Evolutionary conservation across 257 asterid genomes (phyloP), one percentile per base, ranked within the genome.

Genomic region (Lavandula angustifolia): DNA sequence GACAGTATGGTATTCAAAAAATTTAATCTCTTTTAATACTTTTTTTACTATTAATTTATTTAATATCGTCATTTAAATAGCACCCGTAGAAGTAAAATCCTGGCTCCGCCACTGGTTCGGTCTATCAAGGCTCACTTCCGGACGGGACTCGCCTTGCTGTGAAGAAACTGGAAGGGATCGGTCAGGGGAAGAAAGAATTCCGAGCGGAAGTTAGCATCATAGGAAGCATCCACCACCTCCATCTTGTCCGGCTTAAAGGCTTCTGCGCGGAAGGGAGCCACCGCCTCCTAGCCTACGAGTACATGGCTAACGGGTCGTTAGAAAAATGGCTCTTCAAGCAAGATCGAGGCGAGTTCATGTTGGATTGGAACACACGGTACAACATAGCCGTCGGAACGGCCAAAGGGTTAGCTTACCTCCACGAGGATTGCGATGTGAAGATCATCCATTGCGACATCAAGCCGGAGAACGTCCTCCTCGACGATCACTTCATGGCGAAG

Each of bases 131-230:
- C 6, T 51, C 62, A 16, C 97, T 94, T 16, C 84, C 76, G 0
- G 98, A 94, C 58, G 99, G 99, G 9, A 74, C 83, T 10, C 83
- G 49, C 3, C 2, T 94, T 35, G 98, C 99, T 22, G 98, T 90
- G 71, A 94, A 94, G 71, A 70, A 94, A 68, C 60, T 94, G 77
- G 99, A 94, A 82, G 96, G 96, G 4, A 77, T 90, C 11, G 96
- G 98, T 1, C 99, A 90, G 61, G 99, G 99, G 37, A 90, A 90
- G 89, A 94, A 94, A 27, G 99, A 94, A 66, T 94, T 94, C n/a
- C 90, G 98, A 0, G 95, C 99, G 2, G 99, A 90, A 74, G 99
- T 90, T 58, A 86, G 98, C 75, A 87, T 86, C 75, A 94, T 94
- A 22, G 99, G 99, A 17, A 94, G 95, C 88, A 90, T 94, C 67